phyloP scores from a whole-genome alignment of 495 filamentous ascomycete species.

The Neurospora sp. region DNA sequence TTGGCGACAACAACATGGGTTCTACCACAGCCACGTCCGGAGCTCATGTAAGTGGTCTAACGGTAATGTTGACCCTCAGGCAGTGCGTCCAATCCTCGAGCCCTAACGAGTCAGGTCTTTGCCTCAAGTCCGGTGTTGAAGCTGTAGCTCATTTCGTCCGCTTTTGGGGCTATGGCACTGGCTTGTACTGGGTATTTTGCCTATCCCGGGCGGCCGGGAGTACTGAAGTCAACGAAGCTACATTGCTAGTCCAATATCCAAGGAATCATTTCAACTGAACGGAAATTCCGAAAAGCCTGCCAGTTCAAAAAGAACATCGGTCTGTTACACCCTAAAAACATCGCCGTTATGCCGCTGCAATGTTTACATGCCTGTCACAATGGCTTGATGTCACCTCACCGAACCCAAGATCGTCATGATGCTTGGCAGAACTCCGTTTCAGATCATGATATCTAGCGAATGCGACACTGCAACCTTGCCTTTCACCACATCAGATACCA shows the following conservation, averaged over 20 bases:
- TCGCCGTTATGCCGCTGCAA: background rate
- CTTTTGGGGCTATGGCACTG: background rate
- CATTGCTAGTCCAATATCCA: background rate
- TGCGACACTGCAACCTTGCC: background rate
- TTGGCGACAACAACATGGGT: background rate
- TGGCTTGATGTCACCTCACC: background rate
- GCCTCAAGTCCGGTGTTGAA: background rate
- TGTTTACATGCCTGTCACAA: background rate
- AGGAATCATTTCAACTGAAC: background rate
- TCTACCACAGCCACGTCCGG: background rate
- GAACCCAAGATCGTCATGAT: background rate
- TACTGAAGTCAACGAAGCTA: background rate
- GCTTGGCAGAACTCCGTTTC: background rate
- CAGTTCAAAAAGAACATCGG: background rate
- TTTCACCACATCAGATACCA: background rate
- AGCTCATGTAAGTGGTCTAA: background rate
- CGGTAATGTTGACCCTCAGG: background rate
- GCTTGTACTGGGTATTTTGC: background rate
- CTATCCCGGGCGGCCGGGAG: background rate
- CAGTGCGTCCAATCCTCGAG: background rate
- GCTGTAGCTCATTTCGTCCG: background rate
- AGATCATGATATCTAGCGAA: background rate
- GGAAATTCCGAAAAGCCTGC: background rate
- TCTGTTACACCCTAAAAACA: background rate
- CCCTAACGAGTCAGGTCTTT: background rate